phyloP scores from a whole-genome alignment of 2,329 filamentous ascomycete genomes.

The Calonectria hongkongensis region DNA sequence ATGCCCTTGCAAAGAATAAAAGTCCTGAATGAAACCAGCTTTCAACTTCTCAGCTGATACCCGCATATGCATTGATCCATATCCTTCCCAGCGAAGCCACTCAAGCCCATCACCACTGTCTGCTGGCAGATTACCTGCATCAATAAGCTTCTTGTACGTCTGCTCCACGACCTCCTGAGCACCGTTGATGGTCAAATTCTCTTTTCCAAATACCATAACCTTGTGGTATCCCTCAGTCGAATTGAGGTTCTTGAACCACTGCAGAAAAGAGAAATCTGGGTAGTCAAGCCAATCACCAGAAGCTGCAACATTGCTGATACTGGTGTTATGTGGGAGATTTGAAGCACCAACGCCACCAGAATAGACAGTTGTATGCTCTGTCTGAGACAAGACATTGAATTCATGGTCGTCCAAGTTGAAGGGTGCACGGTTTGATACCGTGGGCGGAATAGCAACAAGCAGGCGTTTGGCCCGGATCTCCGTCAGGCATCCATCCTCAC shows the following conservation, averaged over 20 bases:
- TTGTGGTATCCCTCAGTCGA: neutral
- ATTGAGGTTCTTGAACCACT: neutral
- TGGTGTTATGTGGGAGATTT: neutral
- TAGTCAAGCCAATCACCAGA: neutral
- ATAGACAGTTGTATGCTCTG: neutral
- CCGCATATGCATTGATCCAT: neutral
- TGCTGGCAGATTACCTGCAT: neutral
- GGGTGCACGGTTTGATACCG: neutral
- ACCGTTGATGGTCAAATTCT: neutral
- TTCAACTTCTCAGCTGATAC: neutral
- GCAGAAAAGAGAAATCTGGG: neutral
- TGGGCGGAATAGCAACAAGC: constrained; percentile 6
- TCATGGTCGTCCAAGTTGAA: neutral
- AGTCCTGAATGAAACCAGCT: neutral
- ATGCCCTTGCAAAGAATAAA: neutral
- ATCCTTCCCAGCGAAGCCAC: neutral
- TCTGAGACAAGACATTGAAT: neutral
- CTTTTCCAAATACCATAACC: constrained; percentile 1
- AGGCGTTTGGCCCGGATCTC: neutral
- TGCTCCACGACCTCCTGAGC: neutral
- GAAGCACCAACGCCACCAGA: neutral
- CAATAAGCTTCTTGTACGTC: neutral
- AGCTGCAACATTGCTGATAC: neutral
- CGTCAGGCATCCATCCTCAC: neutral
- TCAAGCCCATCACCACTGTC: neutral